A percentile compares a stretch with the other conserved stretches of the same genome.
These are phyloP conservation scores for Ganoderma leucocontextum DNA, from an alignment of 1,284 basidiomycete genomes.

Conservation along the genomic window DNA sequence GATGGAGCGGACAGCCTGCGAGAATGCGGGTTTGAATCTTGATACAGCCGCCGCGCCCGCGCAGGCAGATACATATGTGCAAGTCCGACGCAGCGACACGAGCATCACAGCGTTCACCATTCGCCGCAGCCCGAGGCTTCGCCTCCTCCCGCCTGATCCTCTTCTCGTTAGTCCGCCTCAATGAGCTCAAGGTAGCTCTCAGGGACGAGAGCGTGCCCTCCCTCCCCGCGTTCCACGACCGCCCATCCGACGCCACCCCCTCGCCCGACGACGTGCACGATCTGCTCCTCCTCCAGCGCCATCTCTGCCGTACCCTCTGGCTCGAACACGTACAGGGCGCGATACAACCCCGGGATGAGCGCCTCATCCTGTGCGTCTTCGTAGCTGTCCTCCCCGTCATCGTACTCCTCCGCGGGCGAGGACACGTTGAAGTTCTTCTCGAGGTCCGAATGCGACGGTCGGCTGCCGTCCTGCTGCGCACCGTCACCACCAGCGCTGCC, in stretches of 20 bases:
- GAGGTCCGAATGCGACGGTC: slow-evolving; percentile 54
- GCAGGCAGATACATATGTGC: slow-evolving; percentile 17
- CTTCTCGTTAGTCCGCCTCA: slow-evolving; percentile 37
- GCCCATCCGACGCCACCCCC: slow-evolving; percentile 83
- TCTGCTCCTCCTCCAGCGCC: slow-evolving; percentile 74
- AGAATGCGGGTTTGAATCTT: slow-evolving; percentile 6
- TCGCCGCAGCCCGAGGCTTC: background rate
- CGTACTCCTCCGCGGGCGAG: slow-evolving; percentile 40
- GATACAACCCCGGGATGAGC: slow-evolving; percentile 71
- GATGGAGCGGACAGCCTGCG: slow-evolving; percentile 16
- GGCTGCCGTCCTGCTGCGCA: slow-evolving; percentile 11
- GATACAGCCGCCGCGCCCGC: slow-evolving; percentile 33
- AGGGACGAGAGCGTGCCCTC: slow-evolving; percentile 68
- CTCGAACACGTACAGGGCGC: slow-evolving; percentile 75
- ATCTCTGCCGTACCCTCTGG: slow-evolving; percentile 81
- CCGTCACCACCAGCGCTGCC: slow-evolving; percentile 24
- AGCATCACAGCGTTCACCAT: slow-evolving; percentile 22
- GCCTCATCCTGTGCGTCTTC: slow-evolving; percentile 41
- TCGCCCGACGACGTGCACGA: slow-evolving; percentile 70
- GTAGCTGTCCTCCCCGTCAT: slow-evolving; percentile 38
- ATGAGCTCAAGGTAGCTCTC: slow-evolving; percentile 71
- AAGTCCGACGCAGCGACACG: background rate
- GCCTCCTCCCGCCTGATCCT: slow-evolving; percentile 3
- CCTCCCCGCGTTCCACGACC: slow-evolving; percentile 58
- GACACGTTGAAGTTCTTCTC: slow-evolving; percentile 55